Conservation (phyloP, 2,329 filamentous ascomycete genomes). For the Myotisia sp. region DNA sequence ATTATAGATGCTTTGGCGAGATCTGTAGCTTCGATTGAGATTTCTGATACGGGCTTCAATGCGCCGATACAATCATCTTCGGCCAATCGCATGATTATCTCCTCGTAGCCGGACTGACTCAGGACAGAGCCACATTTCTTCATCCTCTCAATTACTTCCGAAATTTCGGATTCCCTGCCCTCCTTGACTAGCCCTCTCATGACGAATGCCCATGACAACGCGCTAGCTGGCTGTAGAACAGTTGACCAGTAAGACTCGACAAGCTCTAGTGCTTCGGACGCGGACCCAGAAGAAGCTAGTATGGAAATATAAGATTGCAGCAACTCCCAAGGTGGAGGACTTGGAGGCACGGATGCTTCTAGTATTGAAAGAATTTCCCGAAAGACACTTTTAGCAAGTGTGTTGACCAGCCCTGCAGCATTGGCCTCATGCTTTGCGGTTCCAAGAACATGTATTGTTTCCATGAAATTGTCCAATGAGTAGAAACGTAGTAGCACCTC, state of each 20-base stretch:
- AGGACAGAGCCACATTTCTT: conserved; percentile 20
- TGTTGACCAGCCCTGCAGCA: conserved; percentile 25
- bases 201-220: conserved; percentile 36
- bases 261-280: conserved; percentile 39
- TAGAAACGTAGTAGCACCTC: conserved; percentile 18
- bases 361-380: conserved; percentile 16
- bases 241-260: conserved; percentile 30
- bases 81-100: conserved; percentile 51
- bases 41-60: conserved; percentile 53
- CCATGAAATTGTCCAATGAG: conserved; percentile 26
- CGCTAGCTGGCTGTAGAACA: conserved; percentile 15
- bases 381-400: conserved; percentile 27
- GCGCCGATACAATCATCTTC: conserved; percentile 42
- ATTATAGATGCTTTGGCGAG: conserved; percentile 43
- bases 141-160: conserved; percentile 13
- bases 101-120: conserved; percentile 27
- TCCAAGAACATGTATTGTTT: conserved; percentile 27
- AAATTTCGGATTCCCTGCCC: conserved; percentile 31
- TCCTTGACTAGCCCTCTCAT: conserved; percentile 38
- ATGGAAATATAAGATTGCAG: conserved; percentile 36
- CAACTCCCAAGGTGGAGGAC: too few relatives aligned
- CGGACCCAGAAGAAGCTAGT: conserved; percentile 41
- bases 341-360: too few relatives aligned
- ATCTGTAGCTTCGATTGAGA: conserved; percentile 34
- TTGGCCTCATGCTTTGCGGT: conserved; percentile 24